Evolutionary conservation across 2,329 filamentous ascomycete species (phyloP), one percentile per base, ranked within the genome.

Genomic region (Colletotrichum plurivorum): DNA sequence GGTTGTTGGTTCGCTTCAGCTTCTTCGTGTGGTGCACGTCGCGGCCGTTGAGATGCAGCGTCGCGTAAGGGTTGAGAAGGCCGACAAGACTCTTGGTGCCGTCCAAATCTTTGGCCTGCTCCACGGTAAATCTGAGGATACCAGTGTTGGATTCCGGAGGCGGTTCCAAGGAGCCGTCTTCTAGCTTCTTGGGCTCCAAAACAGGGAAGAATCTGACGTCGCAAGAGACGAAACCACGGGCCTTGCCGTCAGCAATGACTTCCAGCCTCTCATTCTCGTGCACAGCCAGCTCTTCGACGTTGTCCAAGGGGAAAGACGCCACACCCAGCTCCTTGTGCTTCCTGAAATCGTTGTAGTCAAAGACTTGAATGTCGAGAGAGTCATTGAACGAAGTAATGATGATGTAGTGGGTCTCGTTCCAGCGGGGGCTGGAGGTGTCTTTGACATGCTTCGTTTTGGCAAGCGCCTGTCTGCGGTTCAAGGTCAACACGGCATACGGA

Each of bases 201-300:
- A 99, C 94, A 0, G 96, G 96, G 89, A 98, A 99, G 87, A 98
- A 99, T 63, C 94, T 92, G 72, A 99, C 84, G 77, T 98, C 96
- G 63, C 90, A 90, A 63, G 92, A 89, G 13, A 99, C 78, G 7
- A 93, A 83, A 79, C 96, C 96, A 58, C 95, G 92, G 27, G 92
- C 85, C 78, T 97, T 94, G 72, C 95, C 96, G 74, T 93, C 94
- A 27, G 91, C 89, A 76, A 94, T 89, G 62, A 99, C 89, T 75
- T 97, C 95, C 3, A 99, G 84, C 9, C 92, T 89, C 75, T 97
- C 85, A 75, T 97, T 97, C 77, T 98, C 95, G 72, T 94, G 90
- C 58, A 94, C 92, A 22, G 89, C 83, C 20, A 94, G 83, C 60
- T 92, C 88, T 78, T 97, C 93, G 0, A 99, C 82, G 71, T 92